Evolutionary conservation across 2,329 filamentous ascomycete species (phyloP).

Genomic region (Sporothrix curviconia): DNA sequence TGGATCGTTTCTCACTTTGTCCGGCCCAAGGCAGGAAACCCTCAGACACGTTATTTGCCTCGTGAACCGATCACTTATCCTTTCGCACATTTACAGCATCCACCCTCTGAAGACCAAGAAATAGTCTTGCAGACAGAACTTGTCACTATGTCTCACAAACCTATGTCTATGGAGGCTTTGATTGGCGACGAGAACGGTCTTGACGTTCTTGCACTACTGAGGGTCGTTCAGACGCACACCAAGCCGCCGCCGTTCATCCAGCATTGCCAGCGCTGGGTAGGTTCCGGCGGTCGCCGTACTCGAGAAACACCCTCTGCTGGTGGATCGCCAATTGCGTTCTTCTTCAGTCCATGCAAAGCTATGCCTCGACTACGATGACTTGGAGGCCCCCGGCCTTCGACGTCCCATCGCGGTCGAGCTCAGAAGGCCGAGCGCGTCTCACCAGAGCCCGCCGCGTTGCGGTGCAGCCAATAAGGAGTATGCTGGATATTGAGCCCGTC

Average conservation of each 20-base stretch:
- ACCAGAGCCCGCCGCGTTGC: constrained; percentile 33
- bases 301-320: constrained; percentile 44
- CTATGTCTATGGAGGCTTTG: constrained; percentile 70
- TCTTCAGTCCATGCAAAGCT: constrained; percentile 69
- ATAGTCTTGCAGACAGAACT: too few species aligned
- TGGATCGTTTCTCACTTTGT: neutral
- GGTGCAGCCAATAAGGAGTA: constrained; percentile 57
- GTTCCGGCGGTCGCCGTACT: constrained; percentile 49
- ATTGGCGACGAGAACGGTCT: constrained; percentile 72
- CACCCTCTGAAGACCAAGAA: too few species aligned
- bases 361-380: constrained; percentile 48
- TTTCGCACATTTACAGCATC: too few species aligned
- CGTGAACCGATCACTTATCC: too few species aligned
- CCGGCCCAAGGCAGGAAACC: too few species aligned
- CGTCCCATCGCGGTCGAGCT: too few species aligned
- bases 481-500: constrained; percentile 53
- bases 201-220: constrained; percentile 68
- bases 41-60: too few species aligned
- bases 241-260: constrained; percentile 20
- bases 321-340: constrained; percentile 63
- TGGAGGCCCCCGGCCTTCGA: constrained; percentile 20
- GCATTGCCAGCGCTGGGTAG: constrained; percentile 31
- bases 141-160: constrained; percentile 30
- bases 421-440: constrained; percentile 11
- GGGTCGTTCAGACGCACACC: constrained; percentile 30